Percentiles rank a stretch among this genome's conserved stretches.
Evolutionary conservation across 2,329 filamentous ascomycete species (phyloP).

Genomic region (Trichoderma koningii): DNA sequence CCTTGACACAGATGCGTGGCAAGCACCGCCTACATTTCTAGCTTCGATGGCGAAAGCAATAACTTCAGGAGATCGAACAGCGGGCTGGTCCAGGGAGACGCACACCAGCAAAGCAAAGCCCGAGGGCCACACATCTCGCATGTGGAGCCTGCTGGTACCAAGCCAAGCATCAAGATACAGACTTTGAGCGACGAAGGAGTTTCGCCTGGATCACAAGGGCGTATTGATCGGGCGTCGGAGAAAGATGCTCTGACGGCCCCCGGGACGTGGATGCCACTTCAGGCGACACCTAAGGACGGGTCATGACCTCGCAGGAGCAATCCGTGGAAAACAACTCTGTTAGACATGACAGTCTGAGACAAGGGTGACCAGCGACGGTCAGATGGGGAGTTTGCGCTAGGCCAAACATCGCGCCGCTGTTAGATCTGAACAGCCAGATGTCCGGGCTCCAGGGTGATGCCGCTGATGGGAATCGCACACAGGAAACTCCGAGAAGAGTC

Average conservation of each 20-base stretch:
- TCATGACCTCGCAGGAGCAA: neutral
- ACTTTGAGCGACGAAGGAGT: neutral
- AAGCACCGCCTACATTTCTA: slow-evolving; percentile 4
- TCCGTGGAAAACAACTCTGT: no score
- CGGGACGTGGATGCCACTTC: neutral
- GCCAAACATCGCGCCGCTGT: no score
- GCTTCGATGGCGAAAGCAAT: slow-evolving; percentile 8
- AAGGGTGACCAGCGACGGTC: no score
- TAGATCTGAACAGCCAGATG: no score
- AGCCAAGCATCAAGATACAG: slow-evolving; percentile 1
- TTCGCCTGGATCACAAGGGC: neutral
- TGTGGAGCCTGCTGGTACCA: neutral
- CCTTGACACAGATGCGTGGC: slow-evolving; percentile 13
- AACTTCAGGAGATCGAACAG: neutral
- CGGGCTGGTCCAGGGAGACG: neutral
- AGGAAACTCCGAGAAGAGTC: no score
- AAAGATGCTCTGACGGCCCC: slow-evolving; percentile 7
- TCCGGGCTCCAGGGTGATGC: no score
- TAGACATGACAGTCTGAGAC: no score
- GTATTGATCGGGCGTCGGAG: neutral
- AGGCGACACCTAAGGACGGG: neutral
- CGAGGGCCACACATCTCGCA: slow-evolving; percentile 5
- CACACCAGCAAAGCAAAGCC: slow-evolving; percentile 9
- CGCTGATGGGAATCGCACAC: no score
- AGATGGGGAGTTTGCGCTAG: no score